Percentiles rank a stretch among this genome's conserved stretches.
Evolutionary conservation across 805 yeast genomes (phyloP).

Genomic region (Kurtzmaniella cleridarum): DNA sequence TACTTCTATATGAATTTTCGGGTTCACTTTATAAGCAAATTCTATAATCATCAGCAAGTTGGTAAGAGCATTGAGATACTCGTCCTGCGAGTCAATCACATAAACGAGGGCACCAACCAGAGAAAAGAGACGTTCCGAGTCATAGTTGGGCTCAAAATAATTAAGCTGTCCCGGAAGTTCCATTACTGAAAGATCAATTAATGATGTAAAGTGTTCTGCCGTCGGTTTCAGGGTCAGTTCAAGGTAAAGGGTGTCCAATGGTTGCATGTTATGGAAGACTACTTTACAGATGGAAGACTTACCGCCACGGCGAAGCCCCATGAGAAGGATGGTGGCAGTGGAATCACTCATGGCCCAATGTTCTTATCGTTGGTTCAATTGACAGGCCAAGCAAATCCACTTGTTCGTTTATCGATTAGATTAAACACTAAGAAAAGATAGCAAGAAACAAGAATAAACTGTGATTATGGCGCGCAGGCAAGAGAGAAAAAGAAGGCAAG

Average conservation of each 20-base stretch:
- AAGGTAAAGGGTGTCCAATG: conserved; percentile 83
- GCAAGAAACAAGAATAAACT: too few species aligned
- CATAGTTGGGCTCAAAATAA: conserved; percentile 80
- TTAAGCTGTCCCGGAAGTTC: conserved; percentile 94
- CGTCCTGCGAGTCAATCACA: conserved; percentile 94
- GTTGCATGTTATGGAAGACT: conserved; percentile 94
- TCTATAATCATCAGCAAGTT: conserved; percentile 84
- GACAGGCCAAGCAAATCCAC: too few species aligned
- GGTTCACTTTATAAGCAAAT: conserved; percentile 80
- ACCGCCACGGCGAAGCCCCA: conserved; percentile 90
- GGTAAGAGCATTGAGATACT: conserved; percentile 85
- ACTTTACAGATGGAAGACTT: conserved; percentile 95
- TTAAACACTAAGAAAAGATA: too few species aligned
- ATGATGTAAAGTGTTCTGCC: conserved; percentile 73
- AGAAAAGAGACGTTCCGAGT: conserved; percentile 68
- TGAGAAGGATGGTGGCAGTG: conserved; percentile 75
- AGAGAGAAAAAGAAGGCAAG: too few species aligned
- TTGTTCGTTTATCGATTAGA: too few species aligned
- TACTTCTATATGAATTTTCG: conserved; percentile 83
- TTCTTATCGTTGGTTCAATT: too few species aligned
- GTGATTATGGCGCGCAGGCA: too few species aligned
- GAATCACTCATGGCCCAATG: conserved; percentile 28
- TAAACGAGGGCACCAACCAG: conserved; percentile 88
- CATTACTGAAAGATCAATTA: conserved; percentile 83
- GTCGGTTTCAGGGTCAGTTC: conserved; percentile 90